These are phyloP conservation scores for Syzygium malaccense DNA, from an alignment of 441 rosid genomes.

Conservation along the genomic window DNA sequence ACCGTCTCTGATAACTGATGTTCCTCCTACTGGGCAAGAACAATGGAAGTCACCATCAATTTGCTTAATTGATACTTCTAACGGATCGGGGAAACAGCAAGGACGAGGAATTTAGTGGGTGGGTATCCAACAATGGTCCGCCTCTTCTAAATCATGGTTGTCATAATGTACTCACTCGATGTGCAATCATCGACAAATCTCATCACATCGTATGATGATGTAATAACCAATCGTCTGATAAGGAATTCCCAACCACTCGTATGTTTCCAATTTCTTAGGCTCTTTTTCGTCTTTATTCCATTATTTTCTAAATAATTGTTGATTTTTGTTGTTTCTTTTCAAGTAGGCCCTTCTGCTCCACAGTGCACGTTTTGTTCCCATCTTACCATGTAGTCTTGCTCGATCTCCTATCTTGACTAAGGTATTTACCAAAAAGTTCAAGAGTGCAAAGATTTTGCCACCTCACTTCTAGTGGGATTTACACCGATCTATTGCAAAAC, in stretches of 20 bases:
- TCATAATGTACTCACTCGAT: neutral
- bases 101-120: neutral
- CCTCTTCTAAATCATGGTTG: neutral
- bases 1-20: neutral
- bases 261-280: neutral
- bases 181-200: neutral
- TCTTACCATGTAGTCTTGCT: neutral
- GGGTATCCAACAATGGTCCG: neutral
- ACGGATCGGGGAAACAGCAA: neutral
- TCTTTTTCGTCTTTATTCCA: neutral
- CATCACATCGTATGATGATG: neutral
- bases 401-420: neutral
- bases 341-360: neutral
- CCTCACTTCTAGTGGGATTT: neutral
- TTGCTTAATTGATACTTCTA: neutral
- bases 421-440: accelerated
- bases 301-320: neutral
- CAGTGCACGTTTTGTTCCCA: neutral
- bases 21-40: neutral
- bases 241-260: neutral
- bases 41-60: neutral
- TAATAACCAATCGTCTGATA: neutral
- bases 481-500: neutral
- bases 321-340: neutral
- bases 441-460: neutral